Evolutionary conservation across 805 yeast species (phyloP).

Genomic region (Suhomyces xylopsoci): DNA sequence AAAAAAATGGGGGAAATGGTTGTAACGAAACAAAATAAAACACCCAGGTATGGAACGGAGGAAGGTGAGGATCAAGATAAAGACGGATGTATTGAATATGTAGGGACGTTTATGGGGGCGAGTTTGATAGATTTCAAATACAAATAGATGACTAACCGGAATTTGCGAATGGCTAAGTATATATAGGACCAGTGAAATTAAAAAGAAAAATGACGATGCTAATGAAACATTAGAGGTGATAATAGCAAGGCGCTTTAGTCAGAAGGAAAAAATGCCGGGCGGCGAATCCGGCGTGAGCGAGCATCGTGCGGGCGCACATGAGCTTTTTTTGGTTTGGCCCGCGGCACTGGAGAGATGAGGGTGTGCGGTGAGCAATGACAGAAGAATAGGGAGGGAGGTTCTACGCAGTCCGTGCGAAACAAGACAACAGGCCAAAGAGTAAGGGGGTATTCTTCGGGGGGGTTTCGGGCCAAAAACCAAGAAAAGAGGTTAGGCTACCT

Average conservation of each 20-base stretch:
- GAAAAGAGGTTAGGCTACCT: not conserved
- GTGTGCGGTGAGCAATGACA: not conserved
- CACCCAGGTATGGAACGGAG: not conserved
- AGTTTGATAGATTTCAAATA: not conserved
- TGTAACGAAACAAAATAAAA: not conserved
- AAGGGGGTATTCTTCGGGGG: not conserved
- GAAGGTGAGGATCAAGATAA: not conserved
- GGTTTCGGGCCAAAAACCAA: not conserved
- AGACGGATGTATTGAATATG: not conserved
- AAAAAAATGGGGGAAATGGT: not conserved
- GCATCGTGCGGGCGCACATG: not conserved
- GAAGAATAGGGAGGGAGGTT: not conserved
- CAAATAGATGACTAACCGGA: not conserved
- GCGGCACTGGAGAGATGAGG: not conserved
- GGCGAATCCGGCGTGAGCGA: not conserved
- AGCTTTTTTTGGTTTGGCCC: not conserved
- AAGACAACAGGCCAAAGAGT: not conserved
- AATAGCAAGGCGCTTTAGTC: constrained; percentile 5
- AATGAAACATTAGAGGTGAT: constrained; percentile 5
- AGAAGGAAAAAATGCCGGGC: not conserved
- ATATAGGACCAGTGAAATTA: constrained; percentile 4
- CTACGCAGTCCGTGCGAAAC: not conserved
- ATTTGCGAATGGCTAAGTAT: constrained; percentile 3
- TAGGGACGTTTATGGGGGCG: not conserved
- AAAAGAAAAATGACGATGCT: constrained; percentile 7